Percentiles rank a stretch among this genome's conserved stretches.
Conservation (phyloP, 139 green algal species). For the Coelastrella sp. region DNA sequence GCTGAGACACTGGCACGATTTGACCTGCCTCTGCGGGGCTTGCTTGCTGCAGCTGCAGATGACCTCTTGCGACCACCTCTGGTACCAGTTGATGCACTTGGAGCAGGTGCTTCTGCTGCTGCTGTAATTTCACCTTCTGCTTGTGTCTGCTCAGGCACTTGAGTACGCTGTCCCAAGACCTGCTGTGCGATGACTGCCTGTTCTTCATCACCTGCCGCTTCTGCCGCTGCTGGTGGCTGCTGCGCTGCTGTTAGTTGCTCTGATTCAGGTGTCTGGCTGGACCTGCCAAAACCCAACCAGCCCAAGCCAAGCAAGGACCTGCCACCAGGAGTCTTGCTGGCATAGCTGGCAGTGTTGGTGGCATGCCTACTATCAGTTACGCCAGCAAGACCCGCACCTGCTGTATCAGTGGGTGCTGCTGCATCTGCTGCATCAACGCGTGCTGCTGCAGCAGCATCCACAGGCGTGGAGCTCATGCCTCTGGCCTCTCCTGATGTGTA, state of each 20-base stretch:
- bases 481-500: background rate
- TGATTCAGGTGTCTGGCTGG: background rate
- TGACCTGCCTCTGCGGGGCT: background rate
- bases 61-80: background rate
- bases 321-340: slow-evolving; percentile 35
- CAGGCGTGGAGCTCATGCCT: background rate
- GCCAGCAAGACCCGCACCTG: slow-evolving; percentile 14
- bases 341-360: background rate
- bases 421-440: background rate
- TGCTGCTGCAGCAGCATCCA: background rate
- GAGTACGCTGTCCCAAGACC: background rate
- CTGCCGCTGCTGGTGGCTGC: background rate
- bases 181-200: too few species aligned
- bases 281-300: slow-evolving; percentile 23
- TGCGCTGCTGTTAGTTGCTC: background rate
- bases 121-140: background rate
- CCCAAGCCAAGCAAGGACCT: slow-evolving; percentile 22
- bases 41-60: background rate
- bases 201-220: background rate
- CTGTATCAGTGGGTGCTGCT: background rate
- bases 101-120: background rate
- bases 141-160: background rate
- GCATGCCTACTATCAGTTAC: too few species aligned
- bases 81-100: background rate
- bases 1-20: background rate